Percentiles rank a stretch among this genome's conserved stretches.
Conservation (phyloP, 495 filamentous ascomycete species). For the Aspergillus mulundensis region DNA sequence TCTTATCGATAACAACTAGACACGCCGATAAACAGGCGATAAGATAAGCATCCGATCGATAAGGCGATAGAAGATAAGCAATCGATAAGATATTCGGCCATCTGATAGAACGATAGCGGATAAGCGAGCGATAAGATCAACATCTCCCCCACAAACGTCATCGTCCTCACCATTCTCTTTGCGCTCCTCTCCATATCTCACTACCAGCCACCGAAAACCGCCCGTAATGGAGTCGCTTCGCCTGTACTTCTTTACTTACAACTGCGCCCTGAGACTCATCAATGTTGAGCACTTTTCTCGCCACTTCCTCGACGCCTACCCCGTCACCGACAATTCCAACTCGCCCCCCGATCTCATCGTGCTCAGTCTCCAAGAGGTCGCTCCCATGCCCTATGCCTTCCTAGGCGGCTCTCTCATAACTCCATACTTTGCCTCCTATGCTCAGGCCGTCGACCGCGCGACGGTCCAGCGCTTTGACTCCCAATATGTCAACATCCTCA, state of each 20-base stretch:
- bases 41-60: too few relatives aligned
- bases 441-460: constrained; percentile 64
- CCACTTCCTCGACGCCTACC: constrained; percentile 68
- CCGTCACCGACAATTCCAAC: constrained; percentile 34
- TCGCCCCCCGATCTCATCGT: constrained; percentile 65
- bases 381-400: constrained; percentile 77
- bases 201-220: not conserved
- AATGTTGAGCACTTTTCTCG: constrained; percentile 60
- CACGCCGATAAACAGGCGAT: too few relatives aligned
- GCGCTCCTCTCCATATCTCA: not conserved
- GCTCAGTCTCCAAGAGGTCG: constrained; percentile 83
- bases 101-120: constrained; percentile 66
- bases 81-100: too few relatives aligned
- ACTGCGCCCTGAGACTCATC: constrained; percentile 71
- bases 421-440: constrained; percentile 68
- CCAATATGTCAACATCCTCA: constrained; percentile 49
- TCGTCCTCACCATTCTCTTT: not conserved
- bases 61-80: constrained; percentile 49
- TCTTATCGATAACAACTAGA: too few relatives aligned
- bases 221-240: constrained; percentile 44
- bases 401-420: constrained; percentile 77
- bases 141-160: not conserved
- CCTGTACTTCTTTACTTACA: constrained; percentile 82
- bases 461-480: constrained; percentile 39
- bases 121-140: constrained; percentile 8